phyloP scores from a whole-genome alignment of 2,329 filamentous ascomycete species.

The Pseudocercospora vitis region DNA sequence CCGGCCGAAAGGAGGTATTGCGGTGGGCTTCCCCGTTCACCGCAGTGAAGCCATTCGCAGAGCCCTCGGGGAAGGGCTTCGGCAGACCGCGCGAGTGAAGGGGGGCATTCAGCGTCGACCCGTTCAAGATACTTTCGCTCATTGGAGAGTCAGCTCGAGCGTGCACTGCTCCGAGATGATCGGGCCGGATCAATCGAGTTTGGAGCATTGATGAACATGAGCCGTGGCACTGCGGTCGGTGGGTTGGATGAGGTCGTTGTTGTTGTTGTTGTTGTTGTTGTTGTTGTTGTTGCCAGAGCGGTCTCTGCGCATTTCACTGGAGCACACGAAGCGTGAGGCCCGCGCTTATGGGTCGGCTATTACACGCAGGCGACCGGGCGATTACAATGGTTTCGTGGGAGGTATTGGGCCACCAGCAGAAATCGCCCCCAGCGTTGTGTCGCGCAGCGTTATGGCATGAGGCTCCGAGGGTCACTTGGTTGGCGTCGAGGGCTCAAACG shows the following conservation, averaged over 20 bases:
- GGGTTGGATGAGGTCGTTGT: slow-evolving; percentile 10
- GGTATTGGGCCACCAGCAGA: not conserved
- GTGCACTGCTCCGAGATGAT: slow-evolving; percentile 16
- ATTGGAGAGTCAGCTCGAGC: slow-evolving; percentile 24
- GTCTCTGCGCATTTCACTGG: slow-evolving; percentile 5
- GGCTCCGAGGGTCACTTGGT: not conserved
- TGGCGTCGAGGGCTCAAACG: slow-evolving; percentile 1
- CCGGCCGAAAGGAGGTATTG: slow-evolving; percentile 22
- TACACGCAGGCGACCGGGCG: slow-evolving; percentile 7
- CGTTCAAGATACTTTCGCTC: slow-evolving; percentile 25
- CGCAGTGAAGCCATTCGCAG: slow-evolving; percentile 34
- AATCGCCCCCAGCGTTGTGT: not conserved
- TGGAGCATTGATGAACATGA: slow-evolving; percentile 20
- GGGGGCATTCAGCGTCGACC: slow-evolving; percentile 22
- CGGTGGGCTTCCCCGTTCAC: slow-evolving; percentile 34
- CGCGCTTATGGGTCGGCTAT: slow-evolving; percentile 23
- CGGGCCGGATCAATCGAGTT: slow-evolving; percentile 15
- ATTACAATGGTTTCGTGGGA: not conserved
- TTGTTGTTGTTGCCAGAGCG: slow-evolving; percentile 1
- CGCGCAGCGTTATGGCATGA: not conserved
- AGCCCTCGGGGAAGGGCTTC: slow-evolving; percentile 22
- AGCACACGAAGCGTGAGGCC: slow-evolving; percentile 4
- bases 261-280: slow-evolving; percentile 7
- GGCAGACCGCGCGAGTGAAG: slow-evolving; percentile 20
- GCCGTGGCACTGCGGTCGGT: slow-evolving; percentile 2